A percentile compares a stretch with the other conserved stretches of the same genome.
Conservation (phyloP, 139 green algal species). For the Chlorella sp. region DNA sequence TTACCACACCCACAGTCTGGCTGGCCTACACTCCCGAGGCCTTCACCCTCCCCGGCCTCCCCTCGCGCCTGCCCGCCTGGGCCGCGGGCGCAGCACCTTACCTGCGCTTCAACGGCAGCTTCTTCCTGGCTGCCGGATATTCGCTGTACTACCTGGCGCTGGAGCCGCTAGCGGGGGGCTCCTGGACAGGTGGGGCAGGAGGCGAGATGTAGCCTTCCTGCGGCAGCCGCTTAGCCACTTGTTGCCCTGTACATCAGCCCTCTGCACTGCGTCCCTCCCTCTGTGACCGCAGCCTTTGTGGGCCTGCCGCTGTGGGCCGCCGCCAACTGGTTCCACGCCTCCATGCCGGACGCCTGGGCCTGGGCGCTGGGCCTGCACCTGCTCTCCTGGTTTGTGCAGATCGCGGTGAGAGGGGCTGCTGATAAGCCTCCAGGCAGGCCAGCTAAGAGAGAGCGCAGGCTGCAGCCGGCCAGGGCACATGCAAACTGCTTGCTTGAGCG, state of each 20-base stretch:
- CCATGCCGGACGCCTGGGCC: conserved; percentile 59
- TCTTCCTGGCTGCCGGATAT: conserved; percentile 50
- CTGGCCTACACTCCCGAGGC: conserved; percentile 52
- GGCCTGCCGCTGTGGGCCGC: conserved; percentile 70
- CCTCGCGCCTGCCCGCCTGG: conserved; percentile 21
- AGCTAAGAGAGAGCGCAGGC: too few relatives aligned
- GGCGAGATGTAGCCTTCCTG: too few relatives aligned
- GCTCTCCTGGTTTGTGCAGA: conserved; percentile 66
- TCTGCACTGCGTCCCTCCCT: neutral
- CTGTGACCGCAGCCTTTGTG: conserved; percentile 35
- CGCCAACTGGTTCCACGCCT: conserved; percentile 56
- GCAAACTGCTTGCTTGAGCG: too few relatives aligned
- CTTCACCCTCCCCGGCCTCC: conserved; percentile 18
- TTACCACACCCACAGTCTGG: conserved; percentile 69
- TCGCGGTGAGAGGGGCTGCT: neutral
- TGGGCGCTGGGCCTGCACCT: conserved; percentile 68
- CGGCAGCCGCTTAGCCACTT: too few relatives aligned
- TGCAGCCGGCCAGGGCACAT: too few relatives aligned
- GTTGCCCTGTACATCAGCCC: too few relatives aligned
- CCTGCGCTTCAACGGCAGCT: conserved; percentile 42
- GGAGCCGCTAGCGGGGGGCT: conserved; percentile 74
- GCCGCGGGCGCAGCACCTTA: conserved; percentile 12
- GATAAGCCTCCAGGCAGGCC: too few relatives aligned
- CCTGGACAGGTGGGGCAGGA: conserved; percentile 59
- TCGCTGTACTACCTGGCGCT: conserved; percentile 73